Conservation (phyloP, 352 stramenopile genomes). For the Aphanomyces euteiches region DNA sequence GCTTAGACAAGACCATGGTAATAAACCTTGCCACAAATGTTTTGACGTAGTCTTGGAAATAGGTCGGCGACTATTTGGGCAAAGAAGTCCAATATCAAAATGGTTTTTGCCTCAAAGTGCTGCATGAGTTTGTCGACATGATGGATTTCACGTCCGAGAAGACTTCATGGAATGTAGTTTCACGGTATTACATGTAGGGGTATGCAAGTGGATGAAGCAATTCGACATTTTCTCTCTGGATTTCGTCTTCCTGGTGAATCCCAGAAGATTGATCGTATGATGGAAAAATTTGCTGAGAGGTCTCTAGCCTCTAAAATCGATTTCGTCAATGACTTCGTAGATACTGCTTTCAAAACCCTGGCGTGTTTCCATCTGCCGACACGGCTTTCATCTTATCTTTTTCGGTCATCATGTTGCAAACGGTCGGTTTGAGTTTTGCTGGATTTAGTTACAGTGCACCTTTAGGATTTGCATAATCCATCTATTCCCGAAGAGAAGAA, state of each 20-base stretch:
- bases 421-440: slow-evolving; percentile 31
- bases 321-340: slow-evolving; percentile 3
- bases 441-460: neutral
- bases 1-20: slow-evolving; percentile 96
- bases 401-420: slow-evolving; percentile 85
- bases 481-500: slow-evolving; percentile 94
- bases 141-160: slow-evolving; percentile 22
- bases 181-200: slow-evolving; percentile 91
- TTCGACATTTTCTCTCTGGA: slow-evolving; percentile 95
- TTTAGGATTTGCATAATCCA: slow-evolving; percentile 96
- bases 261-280: slow-evolving; percentile 99
- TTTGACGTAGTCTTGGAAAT: neutral
- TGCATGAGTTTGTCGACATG: slow-evolving; percentile 92
- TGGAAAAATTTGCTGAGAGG: slow-evolving; percentile 99
- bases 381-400: slow-evolving; percentile 99
- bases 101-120: slow-evolving; percentile 88
- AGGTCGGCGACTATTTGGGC: slow-evolving; percentile 95
- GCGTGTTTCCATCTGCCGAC: slow-evolving; percentile 93
- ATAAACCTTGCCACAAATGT: slow-evolving; percentile 36
- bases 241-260: slow-evolving; percentile 98
- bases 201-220: slow-evolving; percentile 95
- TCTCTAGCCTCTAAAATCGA: slow-evolving; percentile 24
- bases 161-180: slow-evolving; percentile 45
- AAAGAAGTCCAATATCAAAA: slow-evolving; percentile 95
- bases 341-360: slow-evolving; percentile 60